These are phyloP conservation scores for Microbotryum silenes-acaulis DNA, from an alignment of 1,284 basidiomycete species.

Conservation along the genomic window DNA sequence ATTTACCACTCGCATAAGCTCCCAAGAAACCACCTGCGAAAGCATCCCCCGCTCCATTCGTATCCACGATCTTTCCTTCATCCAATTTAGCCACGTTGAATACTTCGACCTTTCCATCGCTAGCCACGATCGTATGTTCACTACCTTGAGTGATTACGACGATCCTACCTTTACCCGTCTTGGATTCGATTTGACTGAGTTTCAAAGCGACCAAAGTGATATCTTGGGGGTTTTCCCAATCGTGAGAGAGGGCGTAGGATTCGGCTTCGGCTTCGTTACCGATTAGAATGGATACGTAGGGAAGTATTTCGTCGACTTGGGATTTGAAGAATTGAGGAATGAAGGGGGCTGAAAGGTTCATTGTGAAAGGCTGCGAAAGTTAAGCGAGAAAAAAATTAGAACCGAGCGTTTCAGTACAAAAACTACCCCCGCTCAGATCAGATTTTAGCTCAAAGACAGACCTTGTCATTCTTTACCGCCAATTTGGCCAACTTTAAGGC, in stretches of 20 bases:
- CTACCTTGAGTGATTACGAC: constrained; percentile 92
- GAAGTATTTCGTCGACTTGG: constrained; percentile 69
- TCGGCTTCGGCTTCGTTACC: constrained; percentile 93
- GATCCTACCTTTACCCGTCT: constrained; percentile 50
- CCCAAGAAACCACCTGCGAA: constrained; percentile 97
- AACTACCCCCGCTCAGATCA: too few relatives aligned
- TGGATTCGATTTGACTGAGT: constrained; percentile 52
- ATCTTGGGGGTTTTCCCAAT: constrained; percentile 52
- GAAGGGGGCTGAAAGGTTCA: constrained; percentile 97
- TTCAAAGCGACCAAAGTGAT: constrained; percentile 61
- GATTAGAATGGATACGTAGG: constrained; percentile 77
- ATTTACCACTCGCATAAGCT: constrained; percentile 72
- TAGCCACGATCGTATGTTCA: constrained; percentile 69
- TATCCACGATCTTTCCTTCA: constrained; percentile 78
- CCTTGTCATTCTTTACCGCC: constrained; percentile 71
- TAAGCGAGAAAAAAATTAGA: too few relatives aligned
- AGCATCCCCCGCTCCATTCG: constrained; percentile 98
- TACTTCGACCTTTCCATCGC: constrained; percentile 50
- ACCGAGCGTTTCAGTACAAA: too few relatives aligned
- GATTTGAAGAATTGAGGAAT: constrained; percentile 88
- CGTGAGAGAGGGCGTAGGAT: constrained; percentile 66
- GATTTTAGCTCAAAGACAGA: constrained; percentile 34
- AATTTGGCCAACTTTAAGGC: constrained; percentile 71
- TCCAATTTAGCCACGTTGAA: constrained; percentile 59
- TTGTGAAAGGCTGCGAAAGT: constrained; percentile 77